These are phyloP conservation scores for Aureobasidium lini DNA, from an alignment of 2,329 filamentous ascomycete genomes.

Conservation along the genomic window DNA sequence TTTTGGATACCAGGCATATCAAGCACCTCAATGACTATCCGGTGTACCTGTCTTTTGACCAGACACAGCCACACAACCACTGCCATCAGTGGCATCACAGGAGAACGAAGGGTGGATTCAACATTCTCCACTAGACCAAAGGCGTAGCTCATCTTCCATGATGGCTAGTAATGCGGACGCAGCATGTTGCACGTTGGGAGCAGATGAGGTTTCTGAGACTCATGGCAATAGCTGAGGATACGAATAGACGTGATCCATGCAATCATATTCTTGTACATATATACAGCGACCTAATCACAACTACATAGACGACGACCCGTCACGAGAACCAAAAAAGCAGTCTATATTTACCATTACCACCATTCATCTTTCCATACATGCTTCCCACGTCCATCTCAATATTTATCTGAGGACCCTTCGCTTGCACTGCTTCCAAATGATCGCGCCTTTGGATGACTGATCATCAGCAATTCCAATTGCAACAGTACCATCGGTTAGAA, in stretches of 20 bases:
- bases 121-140: not conserved
- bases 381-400: not conserved
- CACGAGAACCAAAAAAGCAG: not conserved
- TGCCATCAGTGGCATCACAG: not conserved
- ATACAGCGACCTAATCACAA: not conserved
- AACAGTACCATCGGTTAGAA: not conserved
- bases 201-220: not conserved
- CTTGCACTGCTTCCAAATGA: too few species aligned
- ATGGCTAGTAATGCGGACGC: not conserved
- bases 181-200: not conserved
- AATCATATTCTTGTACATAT: not conserved
- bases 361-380: too few species aligned
- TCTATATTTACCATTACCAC: not conserved
- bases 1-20: conserved; percentile 1
- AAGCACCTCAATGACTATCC: not conserved
- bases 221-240: not conserved
- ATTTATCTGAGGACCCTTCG: too few species aligned
- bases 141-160: not conserved
- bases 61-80: not conserved
- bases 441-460: too few species aligned
- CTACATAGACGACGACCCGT: not conserved
- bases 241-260: not conserved
- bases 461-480: too few species aligned
- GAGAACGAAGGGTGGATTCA: not conserved
- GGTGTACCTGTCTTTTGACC: not conserved